Conservation (phyloP, 805 yeast genomes). For the Hanseniaspora meyeri region DNA sequence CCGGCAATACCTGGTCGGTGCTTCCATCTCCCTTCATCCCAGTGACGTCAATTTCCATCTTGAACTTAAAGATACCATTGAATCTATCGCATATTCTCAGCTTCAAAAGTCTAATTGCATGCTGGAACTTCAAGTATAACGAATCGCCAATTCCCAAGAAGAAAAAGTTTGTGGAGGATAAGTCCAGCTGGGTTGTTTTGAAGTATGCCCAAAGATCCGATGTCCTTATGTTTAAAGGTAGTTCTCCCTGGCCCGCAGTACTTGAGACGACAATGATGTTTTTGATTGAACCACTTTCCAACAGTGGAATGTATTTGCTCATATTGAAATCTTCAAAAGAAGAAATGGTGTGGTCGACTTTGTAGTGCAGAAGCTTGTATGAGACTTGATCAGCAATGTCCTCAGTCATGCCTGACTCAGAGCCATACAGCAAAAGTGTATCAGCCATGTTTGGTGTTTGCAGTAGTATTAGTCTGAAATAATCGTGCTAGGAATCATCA, state of each 20-base stretch:
- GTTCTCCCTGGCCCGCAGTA: constrained; percentile 91
- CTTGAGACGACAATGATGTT: constrained; percentile 45
- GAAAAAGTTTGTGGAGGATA: constrained; percentile 48
- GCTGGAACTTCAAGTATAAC: constrained; percentile 76
- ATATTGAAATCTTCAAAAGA: constrained; percentile 39
- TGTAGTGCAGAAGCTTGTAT: constrained; percentile 41
- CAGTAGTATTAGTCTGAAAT: background rate
- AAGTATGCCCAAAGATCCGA: constrained; percentile 56
- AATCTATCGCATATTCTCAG: constrained; percentile 57
- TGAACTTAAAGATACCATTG: constrained; percentile 46
- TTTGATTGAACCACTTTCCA: constrained; percentile 42
- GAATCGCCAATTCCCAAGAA: constrained; percentile 91
- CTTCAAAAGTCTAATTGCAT: constrained; percentile 77
- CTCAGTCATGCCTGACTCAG: constrained; percentile 86
- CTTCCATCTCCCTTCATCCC: constrained; percentile 48
- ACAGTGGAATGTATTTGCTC: constrained; percentile 17
- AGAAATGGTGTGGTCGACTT: constrained; percentile 37
- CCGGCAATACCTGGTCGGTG: constrained; percentile 32
- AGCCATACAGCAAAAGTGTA: constrained; percentile 66
- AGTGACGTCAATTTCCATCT: constrained; percentile 86
- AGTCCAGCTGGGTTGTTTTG: constrained; percentile 49
- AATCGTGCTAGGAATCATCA: too few species aligned
- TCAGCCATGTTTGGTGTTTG: constrained; percentile 16
- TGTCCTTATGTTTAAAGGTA: constrained; percentile 58
- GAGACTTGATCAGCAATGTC: constrained; percentile 65